A percentile compares a stretch with the other conserved stretches of the same genome.
phyloP scores from a whole-genome alignment of 148 eudicot species.

The Rhododendron ferrugineum region DNA sequence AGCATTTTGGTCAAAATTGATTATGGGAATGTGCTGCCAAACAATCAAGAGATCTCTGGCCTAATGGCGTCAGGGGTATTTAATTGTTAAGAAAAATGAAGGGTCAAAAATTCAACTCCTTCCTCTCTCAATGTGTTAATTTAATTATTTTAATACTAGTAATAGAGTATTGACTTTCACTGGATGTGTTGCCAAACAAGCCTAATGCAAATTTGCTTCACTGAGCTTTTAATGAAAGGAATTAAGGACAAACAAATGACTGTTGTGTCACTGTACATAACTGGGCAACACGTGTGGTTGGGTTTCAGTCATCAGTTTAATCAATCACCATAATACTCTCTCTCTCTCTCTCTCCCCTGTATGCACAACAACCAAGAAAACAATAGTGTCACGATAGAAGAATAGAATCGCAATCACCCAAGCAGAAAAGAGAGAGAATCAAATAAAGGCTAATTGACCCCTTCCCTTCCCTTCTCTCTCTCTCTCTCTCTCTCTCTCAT shows the following conservation, averaged over 20 bases:
- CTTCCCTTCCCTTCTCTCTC: background rate
- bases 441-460: slow-evolving; percentile 2
- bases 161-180: no score
- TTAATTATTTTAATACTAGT: no score
- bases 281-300: slow-evolving; percentile 20
- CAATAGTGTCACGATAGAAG: slow-evolving; percentile 18
- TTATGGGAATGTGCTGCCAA: background rate
- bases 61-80: no score
- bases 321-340: background rate
- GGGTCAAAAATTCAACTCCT: no score
- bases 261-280: background rate
- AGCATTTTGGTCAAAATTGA: background rate
- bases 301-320: slow-evolving; percentile 2
- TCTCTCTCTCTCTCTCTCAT: background rate
- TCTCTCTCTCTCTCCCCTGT: background rate
- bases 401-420: slow-evolving; percentile 13
- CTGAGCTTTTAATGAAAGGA: background rate
- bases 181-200: no score
- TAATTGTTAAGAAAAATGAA: no score
- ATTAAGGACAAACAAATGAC: background rate
- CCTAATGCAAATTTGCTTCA: background rate
- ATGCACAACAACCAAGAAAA: slow-evolving; percentile 13
- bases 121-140: background rate
- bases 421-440: slow-evolving; percentile 3
- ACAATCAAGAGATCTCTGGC: background rate